Conservation (phyloP, 2,329 filamentous ascomycete genomes). For the Berkeleyomyces rouxiae region DNA sequence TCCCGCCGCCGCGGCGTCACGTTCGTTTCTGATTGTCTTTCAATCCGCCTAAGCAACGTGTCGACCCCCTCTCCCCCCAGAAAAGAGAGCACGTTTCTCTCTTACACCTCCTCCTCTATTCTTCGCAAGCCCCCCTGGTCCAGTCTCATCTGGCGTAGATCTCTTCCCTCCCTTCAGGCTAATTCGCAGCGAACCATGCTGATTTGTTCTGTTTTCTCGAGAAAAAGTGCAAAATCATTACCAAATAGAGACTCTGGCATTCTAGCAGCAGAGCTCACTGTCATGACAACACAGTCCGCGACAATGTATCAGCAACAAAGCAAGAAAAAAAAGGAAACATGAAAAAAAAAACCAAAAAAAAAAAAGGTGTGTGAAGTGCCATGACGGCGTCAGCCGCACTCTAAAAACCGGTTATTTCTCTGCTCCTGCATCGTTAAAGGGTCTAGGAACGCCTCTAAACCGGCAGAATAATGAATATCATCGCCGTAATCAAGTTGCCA, state of each 20-base stretch:
- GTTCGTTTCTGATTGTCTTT: background rate
- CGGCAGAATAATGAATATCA: background rate
- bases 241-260: background rate
- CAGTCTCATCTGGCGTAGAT: background rate
- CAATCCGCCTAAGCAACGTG: background rate
- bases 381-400: background rate
- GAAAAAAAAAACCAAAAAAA: background rate
- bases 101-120: background rate
- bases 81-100: background rate
- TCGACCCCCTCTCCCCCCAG: background rate
- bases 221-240: background rate
- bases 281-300: background rate
- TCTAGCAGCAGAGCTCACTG: background rate
- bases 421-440: background rate
- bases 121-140: background rate
- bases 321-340: too few relatives aligned
- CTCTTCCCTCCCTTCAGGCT: background rate
- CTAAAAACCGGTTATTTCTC: background rate
- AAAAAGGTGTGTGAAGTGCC: background rate
- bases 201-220: background rate
- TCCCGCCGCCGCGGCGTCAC: background rate
- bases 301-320: too few relatives aligned
- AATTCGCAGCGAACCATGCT: background rate
- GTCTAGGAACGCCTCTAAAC: background rate
- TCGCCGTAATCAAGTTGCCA: too few relatives aligned